Evolutionary conservation across 2,329 filamentous ascomycete species (phyloP).

Genomic region (Diplodia sapinea): DNA sequence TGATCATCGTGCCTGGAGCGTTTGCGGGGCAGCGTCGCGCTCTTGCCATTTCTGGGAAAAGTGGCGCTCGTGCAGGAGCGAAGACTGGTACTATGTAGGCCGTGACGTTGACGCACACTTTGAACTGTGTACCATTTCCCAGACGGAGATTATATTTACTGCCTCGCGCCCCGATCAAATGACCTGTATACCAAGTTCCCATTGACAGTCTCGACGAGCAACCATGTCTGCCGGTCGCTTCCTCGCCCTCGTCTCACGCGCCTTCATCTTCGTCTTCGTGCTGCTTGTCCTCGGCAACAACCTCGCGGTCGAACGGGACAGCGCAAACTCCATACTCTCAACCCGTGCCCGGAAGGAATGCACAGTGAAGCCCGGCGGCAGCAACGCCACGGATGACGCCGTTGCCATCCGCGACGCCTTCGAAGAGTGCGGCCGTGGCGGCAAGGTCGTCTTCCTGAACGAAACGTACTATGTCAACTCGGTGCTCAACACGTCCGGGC

Average conservation of each 20-base stretch:
- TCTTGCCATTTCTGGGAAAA: neutral
- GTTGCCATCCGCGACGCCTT: constrained; percentile 60
- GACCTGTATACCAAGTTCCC: neutral
- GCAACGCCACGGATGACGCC: constrained; percentile 51
- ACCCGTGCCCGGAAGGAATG: constrained; percentile 11
- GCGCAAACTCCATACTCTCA: neutral
- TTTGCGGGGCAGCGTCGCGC: constrained; percentile 21
- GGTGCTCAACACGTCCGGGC: constrained; percentile 57
- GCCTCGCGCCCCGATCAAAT: neutral
- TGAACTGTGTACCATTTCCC: neutral
- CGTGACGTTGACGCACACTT: too few species aligned
- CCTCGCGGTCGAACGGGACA: neutral
- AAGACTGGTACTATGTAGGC: too few species aligned
- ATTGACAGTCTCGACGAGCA: neutral
- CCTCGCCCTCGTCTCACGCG: constrained; percentile 1
- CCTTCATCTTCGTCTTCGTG: neutral
- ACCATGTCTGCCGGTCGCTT: neutral
- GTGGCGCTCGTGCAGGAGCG: neutral
- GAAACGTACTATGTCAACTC: constrained; percentile 57
- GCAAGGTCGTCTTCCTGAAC: constrained; percentile 58
- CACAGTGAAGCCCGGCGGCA: constrained; percentile 14
- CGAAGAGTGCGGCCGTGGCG: constrained; percentile 55
- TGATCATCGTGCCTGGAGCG: constrained; percentile 18
- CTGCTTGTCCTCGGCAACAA: constrained; percentile 8
- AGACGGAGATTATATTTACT: neutral